Conservation (phyloP, 345 rosid species). For the Boechera stricta region DNA sequence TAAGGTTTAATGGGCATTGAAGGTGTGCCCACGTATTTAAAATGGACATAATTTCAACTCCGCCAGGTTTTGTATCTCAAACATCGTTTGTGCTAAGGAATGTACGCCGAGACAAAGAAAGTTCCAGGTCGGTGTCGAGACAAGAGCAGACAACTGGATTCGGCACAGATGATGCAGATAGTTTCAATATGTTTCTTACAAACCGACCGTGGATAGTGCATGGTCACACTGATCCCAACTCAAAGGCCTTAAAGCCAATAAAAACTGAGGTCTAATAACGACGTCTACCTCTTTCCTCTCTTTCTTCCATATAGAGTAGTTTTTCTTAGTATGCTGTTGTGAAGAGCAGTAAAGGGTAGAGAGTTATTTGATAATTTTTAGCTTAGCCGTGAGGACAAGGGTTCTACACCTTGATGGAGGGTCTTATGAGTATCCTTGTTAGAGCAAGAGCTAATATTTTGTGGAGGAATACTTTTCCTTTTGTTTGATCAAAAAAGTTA, state of each 20-base stretch:
- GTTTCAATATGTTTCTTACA: constrained; percentile 14
- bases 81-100: constrained; percentile 38
- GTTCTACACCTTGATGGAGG: not conserved
- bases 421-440: constrained; percentile 3
- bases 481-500: not conserved
- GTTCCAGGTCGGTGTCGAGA: constrained; percentile 2
- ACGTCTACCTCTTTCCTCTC: constrained; percentile 12
- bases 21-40: not conserved
- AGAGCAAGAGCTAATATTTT: not conserved
- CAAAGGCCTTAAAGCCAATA: constrained; percentile 19
- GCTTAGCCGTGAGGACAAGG: not conserved
- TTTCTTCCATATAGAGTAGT: not conserved
- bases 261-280: constrained; percentile 29
- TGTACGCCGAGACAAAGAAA: constrained; percentile 27
- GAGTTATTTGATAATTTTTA: not conserved
- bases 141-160: constrained; percentile 27
- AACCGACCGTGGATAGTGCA: constrained; percentile 44
- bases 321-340: constrained; percentile 18
- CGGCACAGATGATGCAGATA: constrained; percentile 14
- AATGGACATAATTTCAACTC: constrained; percentile 31
- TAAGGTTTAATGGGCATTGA: constrained; percentile 24
- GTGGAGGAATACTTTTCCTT: not conserved
- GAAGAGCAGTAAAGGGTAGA: not conserved
- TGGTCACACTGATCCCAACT: constrained; percentile 29
- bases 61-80: constrained; percentile 40